A percentile compares a stretch with the other conserved stretches of the same genome.
Conservation (phyloP, 345 rosid species). For the Clarkia xantiana region DNA sequence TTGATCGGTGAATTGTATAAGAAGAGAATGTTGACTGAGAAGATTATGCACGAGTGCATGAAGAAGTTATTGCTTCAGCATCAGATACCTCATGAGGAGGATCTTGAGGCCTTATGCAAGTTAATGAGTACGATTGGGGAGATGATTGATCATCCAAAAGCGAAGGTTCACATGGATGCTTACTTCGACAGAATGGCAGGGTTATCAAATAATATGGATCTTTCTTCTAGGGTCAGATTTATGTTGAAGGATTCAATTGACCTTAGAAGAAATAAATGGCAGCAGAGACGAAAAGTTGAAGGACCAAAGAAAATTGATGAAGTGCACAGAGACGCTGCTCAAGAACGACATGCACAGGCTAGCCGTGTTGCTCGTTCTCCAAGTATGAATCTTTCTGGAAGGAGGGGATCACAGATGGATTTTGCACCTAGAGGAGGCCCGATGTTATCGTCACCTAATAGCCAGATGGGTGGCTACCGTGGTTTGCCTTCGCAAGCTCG, state of each 20-base stretch:
- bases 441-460: conserved; percentile 52
- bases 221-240: conserved; percentile 79
- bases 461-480: conserved; percentile 59
- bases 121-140: conserved; percentile 91
- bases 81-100: conserved; percentile 85
- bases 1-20: conserved; percentile 93
- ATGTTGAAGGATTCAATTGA: conserved; percentile 87
- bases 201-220: conserved; percentile 59
- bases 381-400: conserved; percentile 38
- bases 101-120: conserved; percentile 83
- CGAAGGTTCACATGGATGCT: conserved; percentile 53
- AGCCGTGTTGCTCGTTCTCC: conserved; percentile 64
- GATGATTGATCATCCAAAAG: conserved; percentile 62
- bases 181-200: conserved; percentile 65
- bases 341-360: conserved; percentile 73
- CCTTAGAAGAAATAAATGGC: conserved; percentile 87
- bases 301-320: conserved; percentile 98
- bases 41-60: conserved; percentile 88
- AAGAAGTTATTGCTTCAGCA: conserved; percentile 51
- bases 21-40: conserved; percentile 84
- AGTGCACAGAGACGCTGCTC: conserved; percentile 96
- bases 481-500: conserved; percentile 50
- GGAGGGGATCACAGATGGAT: conserved; percentile 54
- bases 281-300: conserved; percentile 96
- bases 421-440: conserved; percentile 58